A percentile compares a stretch with the other conserved stretches of the same genome.
phyloP scores from a whole-genome alignment of 257 asterid species.

The Capsicum pubescens region DNA sequence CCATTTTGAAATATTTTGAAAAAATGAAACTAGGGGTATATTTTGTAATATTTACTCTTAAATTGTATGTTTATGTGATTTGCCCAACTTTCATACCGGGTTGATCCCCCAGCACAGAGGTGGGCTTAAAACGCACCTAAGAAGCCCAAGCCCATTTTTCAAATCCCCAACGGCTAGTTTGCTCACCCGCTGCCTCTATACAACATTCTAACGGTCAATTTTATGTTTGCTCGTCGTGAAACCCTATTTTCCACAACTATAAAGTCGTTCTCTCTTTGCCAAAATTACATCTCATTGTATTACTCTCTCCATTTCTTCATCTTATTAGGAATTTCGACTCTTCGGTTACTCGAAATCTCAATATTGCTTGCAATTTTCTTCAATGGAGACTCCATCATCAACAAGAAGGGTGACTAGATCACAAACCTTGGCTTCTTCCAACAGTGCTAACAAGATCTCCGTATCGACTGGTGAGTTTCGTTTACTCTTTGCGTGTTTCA shows the following conservation, averaged over 20 bases:
- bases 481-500: not conserved
- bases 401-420: slow-evolving; percentile 83
- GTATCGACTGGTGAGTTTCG: slow-evolving; percentile 41
- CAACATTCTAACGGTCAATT: slow-evolving; percentile 73
- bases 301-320: slow-evolving; percentile 9
- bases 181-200: slow-evolving; percentile 34
- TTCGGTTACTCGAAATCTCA: slow-evolving; percentile 18
- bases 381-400: slow-evolving; percentile 89
- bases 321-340: not conserved
- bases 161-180: slow-evolving; percentile 82
- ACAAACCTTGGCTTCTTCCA: slow-evolving; percentile 54
- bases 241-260: slow-evolving; percentile 41
- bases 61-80: too few species aligned
- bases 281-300: not conserved
- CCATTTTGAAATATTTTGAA: too few species aligned
- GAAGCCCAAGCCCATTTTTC: slow-evolving; percentile 33
- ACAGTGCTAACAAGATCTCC: slow-evolving; percentile 35
- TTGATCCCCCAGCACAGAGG: not conserved
- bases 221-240: slow-evolving; percentile 31
- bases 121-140: not conserved
- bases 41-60: too few species aligned
- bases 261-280: slow-evolving; percentile 37
- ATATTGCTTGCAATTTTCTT: not conserved
- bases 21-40: too few species aligned
- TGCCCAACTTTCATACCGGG: not conserved